Base-by-base conservation (phyloP, 1,139 yeast genomes). In the Wickerhamiella infanticola region DNA sequence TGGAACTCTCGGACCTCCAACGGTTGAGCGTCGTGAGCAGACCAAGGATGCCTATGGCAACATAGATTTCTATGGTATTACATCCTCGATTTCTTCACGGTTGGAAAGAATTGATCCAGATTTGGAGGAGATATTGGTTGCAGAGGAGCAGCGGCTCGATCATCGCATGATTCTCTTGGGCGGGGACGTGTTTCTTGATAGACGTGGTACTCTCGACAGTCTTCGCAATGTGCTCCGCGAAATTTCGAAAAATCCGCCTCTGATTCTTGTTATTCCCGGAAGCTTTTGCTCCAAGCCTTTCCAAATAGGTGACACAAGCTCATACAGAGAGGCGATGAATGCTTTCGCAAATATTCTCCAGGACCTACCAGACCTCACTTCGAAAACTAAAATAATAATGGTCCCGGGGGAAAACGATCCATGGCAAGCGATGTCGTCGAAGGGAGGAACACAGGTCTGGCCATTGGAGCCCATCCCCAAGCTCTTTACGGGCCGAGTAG, bases 381-480 rank as follows among this genome's bases (percentile, higher is more conserved):
- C 57, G 0, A 48, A 53, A 7, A 50, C 65, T 9, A 61, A 65
- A 31, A 68, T 75, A 6, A 64, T 83, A 2, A 73, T 90, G 50
- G 68, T 88, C 1, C 96, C 97, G 0, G 97, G 98, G 0, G 76
- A 77, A 40, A 81, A 84, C 54, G 98, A 90, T 61, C 96, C 96
- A 0, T 90, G 97, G 97, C 79, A 79, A 42, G 77, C 93, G 0
- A 70, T 80, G 41, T 74, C 73, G 44, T 73, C 83, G 0, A 18
- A 37, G 33, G 93, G 93, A 3, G 72, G 85, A 0, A 68, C 76
- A 24, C 68, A 81, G 39, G 58, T 72, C 31, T 74, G 84, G 68
- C 98, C 98, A 0, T 81, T 80, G 55, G 67, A 69, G 35, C 69
- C 77, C 0, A 70, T 90, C 3, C 95, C 97, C 0, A 66, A 68